Evolutionary conservation across 495 filamentous ascomycete species (phyloP), one percentile per base, ranked within the genome.

Genomic region (Tuber borchii): DNA sequence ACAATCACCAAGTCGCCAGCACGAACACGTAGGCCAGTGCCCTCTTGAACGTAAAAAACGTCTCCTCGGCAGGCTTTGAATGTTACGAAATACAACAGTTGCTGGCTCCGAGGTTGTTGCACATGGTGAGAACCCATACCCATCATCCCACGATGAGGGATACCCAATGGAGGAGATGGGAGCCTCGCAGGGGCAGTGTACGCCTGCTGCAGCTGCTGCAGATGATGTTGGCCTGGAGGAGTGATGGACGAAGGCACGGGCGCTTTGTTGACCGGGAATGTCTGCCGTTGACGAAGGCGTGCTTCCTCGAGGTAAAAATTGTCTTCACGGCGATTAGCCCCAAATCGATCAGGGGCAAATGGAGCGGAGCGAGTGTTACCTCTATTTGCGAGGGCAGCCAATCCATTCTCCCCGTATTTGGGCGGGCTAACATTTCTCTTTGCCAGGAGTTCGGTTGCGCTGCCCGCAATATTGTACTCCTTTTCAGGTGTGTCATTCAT

Each of bases 61-160:
- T 97, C 96, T 69, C 93, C 93, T 74, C 95, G 90, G 37, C 91
- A 90, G 82, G 93, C 97, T 82, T 99, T 99, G 87, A 99, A 99
- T 4, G 94, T 90, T 39, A 99, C 95, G 68, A 98, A 90, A 83
- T 94, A 95, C 46, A 97, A 86, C n/a, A 91, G 87, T 83, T 95
- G 93, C 78, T 92, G 93, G 76, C 91, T 91, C 75, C 91, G 90
- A 12, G 90, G 89, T 80, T 92, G 92, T 44, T 80, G 81, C 34
- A 78, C 70, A 45, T 78, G 78, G n/a, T 83, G 82, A 43, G 78
- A 72, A 44, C 83, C 86, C 79, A 87, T 88, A 73, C 84, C 87
- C 83, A 85, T 91, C 87, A 87, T 91, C 85, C 78, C 86, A 48
- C 88, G 86, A 80, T 90, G 88, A 42, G 89, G 88, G 12, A 87